phyloP scores from a whole-genome alignment of 768 basidiomycete species.

The Russula griseocarnosa region DNA sequence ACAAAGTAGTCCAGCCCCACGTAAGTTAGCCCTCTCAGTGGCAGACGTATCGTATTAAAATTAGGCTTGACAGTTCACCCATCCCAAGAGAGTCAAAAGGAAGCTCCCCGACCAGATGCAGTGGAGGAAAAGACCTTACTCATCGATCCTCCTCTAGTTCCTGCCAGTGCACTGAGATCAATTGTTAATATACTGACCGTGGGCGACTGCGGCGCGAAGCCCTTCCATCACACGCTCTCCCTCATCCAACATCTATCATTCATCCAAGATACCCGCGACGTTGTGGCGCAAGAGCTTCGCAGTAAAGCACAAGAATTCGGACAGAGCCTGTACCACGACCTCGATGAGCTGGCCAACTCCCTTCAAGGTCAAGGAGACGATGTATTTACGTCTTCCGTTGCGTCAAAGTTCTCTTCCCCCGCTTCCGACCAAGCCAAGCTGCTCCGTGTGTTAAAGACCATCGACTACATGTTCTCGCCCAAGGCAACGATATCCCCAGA shows the following conservation, averaged over 20 bases:
- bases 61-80: conserved; percentile 26
- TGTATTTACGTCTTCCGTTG: conserved; percentile 59
- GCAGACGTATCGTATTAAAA: neutral
- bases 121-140: conserved; percentile 49
- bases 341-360: conserved; percentile 68
- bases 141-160: conserved; percentile 77
- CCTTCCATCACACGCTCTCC: conserved; percentile 90
- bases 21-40: conserved; percentile 5
- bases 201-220: conserved; percentile 92
- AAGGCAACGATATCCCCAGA: conserved; percentile 41
- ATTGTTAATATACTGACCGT: conserved; percentile 97
- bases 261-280: conserved; percentile 83
- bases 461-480: conserved; percentile 92
- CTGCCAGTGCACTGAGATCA: conserved; percentile 76
- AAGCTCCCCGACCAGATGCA: conserved; percentile 21
- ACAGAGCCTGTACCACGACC: conserved; percentile 63
- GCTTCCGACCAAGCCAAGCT: conserved; percentile 97
- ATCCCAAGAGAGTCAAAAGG: conserved; percentile 30
- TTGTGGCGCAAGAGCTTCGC: conserved; percentile 84
- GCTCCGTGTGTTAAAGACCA: conserved; percentile 89
- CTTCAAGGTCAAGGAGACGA: conserved; percentile 56
- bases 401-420: conserved; percentile 88
- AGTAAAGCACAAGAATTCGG: conserved; percentile 86
- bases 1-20: conserved; percentile 5
- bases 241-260: conserved; percentile 90